Conservation (phyloP, 1,284 basidiomycete species). For the Leccinum subrobustum region DNA sequence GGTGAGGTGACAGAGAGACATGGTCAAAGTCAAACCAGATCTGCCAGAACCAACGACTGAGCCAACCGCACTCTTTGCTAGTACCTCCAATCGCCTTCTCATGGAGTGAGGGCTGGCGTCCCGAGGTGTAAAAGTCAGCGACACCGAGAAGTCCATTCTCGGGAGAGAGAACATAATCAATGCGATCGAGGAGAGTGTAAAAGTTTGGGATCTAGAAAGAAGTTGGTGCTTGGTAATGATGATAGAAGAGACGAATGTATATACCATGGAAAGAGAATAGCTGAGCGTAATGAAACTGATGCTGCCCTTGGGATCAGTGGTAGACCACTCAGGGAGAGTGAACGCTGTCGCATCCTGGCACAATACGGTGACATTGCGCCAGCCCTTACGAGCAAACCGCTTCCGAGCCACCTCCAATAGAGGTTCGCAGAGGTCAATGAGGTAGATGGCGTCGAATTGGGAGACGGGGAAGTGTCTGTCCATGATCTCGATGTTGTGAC, state of each 20-base stretch:
- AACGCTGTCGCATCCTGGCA: slow-evolving; percentile 78
- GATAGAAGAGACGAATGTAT: slow-evolving; percentile 12
- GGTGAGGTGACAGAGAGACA: slow-evolving; percentile 67
- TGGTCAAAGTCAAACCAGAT: slow-evolving; percentile 83
- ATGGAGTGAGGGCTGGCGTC: slow-evolving; percentile 51
- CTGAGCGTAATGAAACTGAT: slow-evolving; percentile 66
- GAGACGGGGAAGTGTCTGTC: slow-evolving; percentile 65
- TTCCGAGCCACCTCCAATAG: slow-evolving; percentile 70
- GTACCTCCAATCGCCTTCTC: slow-evolving; percentile 71
- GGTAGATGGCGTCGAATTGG: slow-evolving; percentile 70
- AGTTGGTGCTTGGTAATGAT: not conserved
- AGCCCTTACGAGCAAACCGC: slow-evolving; percentile 68
- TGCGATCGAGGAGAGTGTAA: slow-evolving; percentile 67
- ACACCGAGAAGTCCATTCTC: slow-evolving; percentile 67
- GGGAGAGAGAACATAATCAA: slow-evolving; percentile 69
- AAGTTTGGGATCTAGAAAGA: slow-evolving; percentile 62
- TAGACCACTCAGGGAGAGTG: slow-evolving; percentile 60
- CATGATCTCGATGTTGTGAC: slow-evolving; percentile 85
- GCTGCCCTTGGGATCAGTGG: slow-evolving; percentile 51
- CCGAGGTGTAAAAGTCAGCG: slow-evolving; percentile 81
- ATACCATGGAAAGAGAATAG: slow-evolving; percentile 73
- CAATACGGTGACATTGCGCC: slow-evolving; percentile 74
- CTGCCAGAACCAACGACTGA: slow-evolving; percentile 81
- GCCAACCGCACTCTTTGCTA: slow-evolving; percentile 70
- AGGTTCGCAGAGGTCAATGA: slow-evolving; percentile 77